phyloP scores from a whole-genome alignment of 495 filamentous ascomycete genomes.

The Talaromyces borbonicus region DNA sequence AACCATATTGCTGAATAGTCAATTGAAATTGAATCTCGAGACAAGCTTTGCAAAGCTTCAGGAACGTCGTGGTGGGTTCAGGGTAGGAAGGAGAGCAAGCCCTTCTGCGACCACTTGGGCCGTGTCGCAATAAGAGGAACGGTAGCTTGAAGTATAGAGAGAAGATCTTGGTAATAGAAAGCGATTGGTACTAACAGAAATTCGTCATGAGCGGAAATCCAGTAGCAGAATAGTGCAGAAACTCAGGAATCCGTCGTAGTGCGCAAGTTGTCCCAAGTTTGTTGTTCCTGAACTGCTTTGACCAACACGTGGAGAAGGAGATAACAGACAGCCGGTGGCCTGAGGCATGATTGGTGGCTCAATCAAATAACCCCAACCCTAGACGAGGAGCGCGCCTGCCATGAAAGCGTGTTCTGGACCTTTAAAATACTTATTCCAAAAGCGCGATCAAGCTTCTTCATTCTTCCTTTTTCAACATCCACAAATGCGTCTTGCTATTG shows the following conservation, averaged over 20 bases:
- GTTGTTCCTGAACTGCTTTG: not conserved
- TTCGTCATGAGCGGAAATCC: too few species aligned
- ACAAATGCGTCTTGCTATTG: too few species aligned
- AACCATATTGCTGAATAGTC: slow-evolving; percentile 52
- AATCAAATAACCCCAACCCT: too few species aligned
- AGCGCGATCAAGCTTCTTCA: not conserved
- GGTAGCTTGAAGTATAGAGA: too few species aligned
- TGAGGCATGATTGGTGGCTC: not conserved
- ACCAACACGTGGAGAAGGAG: slow-evolving; percentile 6
- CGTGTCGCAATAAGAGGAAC: not conserved
- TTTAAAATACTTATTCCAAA: not conserved
- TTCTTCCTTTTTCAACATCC: not conserved
- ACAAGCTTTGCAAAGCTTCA: too few species aligned
- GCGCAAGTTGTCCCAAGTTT: not conserved
- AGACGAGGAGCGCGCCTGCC: slow-evolving; percentile 4
- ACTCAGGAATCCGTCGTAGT: not conserved
- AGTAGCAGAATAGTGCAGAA: not conserved
- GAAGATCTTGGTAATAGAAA: too few species aligned
- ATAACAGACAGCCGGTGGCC: not conserved
- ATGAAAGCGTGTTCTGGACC: not conserved
- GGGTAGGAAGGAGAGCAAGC: not conserved
- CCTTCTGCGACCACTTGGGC: not conserved
- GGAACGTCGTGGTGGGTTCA: slow-evolving; percentile 7
- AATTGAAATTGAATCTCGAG: too few species aligned
- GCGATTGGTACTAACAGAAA: too few species aligned